phyloP scores from a whole-genome alignment of 495 filamentous ascomycete genomes.

The Penicillium macrosclerotiorum region DNA sequence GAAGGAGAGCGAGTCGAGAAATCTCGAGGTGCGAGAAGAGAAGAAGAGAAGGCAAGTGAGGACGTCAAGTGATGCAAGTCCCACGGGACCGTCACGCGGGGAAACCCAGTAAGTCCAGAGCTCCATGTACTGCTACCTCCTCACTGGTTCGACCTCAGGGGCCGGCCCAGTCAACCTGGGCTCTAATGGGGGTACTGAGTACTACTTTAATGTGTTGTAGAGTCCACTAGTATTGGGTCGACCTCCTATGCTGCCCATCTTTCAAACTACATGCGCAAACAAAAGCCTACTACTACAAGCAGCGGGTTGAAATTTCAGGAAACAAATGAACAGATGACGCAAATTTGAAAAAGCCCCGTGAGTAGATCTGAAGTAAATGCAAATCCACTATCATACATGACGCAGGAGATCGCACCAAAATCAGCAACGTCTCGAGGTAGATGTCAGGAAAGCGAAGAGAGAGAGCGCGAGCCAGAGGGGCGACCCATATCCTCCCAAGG shows the following conservation, averaged over 20 bases:
- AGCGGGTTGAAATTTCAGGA: background rate
- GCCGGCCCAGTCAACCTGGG: too few relatives aligned
- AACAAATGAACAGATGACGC: background rate
- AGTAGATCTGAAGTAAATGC: conserved; percentile 5
- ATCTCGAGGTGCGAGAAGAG: background rate
- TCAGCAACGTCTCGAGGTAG: conserved; percentile 6
- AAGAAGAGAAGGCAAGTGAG: conserved; percentile 1
- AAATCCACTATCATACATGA: conserved; percentile 5
- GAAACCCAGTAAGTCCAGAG: conserved; percentile 4
- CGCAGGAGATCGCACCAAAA: background rate
- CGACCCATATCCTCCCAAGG: conserved; percentile 6
- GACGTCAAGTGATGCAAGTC: conserved; percentile 20
- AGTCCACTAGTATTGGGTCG: too few relatives aligned
- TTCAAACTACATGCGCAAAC: too few relatives aligned
- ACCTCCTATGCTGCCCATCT: too few relatives aligned
- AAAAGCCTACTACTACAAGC: background rate
- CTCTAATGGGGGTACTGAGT: too few relatives aligned
- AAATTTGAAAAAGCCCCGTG: background rate
- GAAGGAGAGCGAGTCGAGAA: background rate
- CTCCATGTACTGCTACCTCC: background rate
- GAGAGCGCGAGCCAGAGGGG: too few relatives aligned
- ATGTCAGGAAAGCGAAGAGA: conserved; percentile 1
- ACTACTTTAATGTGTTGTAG: too few relatives aligned
- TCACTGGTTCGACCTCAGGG: too few relatives aligned
- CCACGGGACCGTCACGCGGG: conserved; percentile 19